phyloP scores from a whole-genome alignment of 2,329 filamentous ascomycete species.

The Clonostachys chloroleuca region DNA sequence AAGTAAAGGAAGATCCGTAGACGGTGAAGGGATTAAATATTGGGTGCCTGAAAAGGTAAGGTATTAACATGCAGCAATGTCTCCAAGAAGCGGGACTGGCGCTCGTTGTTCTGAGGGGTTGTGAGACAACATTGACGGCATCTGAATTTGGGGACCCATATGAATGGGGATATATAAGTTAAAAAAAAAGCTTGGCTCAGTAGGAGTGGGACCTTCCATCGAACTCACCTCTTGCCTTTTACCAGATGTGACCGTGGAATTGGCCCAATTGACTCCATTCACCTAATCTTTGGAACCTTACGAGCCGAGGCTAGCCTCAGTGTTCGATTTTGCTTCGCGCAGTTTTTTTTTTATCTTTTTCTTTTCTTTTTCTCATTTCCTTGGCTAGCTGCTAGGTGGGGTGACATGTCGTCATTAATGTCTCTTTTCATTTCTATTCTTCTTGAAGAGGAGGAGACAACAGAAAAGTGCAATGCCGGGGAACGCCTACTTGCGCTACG shows the following conservation, averaged over 20 bases:
- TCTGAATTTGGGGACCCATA: rapidly evolving
- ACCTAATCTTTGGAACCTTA: conserved; percentile 44
- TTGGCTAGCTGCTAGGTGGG: neutral
- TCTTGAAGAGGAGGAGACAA: neutral
- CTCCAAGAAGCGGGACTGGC: neutral
- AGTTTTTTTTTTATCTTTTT: conserved; percentile 2
- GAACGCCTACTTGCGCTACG: no score
- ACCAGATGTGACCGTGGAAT: conserved; percentile 72
- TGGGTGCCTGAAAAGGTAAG: no score
- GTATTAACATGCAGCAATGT: neutral
- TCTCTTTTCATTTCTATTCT: neutral
- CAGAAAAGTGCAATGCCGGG: no score
- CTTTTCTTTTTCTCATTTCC: no score
- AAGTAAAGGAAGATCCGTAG: no score
- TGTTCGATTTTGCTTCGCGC: conserved; percentile 34
- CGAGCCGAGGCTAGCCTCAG: conserved; percentile 22
- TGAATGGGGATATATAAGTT: conserved; percentile 9
- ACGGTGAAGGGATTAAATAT: no score
- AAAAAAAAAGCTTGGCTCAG: conserved; percentile 1
- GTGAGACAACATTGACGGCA: neutral
- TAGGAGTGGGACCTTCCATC: conserved; percentile 67
- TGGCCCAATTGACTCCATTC: conserved; percentile 48
- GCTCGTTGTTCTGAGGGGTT: conserved; percentile 1
- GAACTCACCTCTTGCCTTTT: conserved; percentile 78
- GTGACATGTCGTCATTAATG: neutral